Evolutionary conservation across 2,329 filamentous ascomycete species (phyloP), one percentile per base, ranked within the genome.

Genomic region (Trematosphaeria pertusa): DNA sequence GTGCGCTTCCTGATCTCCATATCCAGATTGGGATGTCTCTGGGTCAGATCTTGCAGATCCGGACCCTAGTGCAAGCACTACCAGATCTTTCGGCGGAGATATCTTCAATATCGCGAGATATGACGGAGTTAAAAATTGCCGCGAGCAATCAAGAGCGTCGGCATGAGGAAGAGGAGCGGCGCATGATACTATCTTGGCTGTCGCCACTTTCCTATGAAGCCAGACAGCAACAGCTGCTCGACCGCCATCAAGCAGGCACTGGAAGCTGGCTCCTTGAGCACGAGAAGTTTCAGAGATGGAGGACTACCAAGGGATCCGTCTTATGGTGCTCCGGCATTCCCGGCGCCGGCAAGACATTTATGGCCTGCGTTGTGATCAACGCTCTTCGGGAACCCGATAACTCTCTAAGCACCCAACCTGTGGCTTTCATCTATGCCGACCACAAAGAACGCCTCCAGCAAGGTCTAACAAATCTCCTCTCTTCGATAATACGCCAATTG

Each of bases 331-430:
- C 30, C 10, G 40, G 40, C 12, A 36, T 43, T 12, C 40, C 40
- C n/a, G 40, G 40, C 12, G 40, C 40, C 24, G 40, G 40, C 2
- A 43, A 43, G 19, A 43, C 40, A 14, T 22, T 43, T 10, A 35
- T 43, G 40, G 18, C 40, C 11, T 34, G 30, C 5, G 9, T 43
- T 12, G 40, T 43, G 7, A n/a, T 36, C 14, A 18, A 43, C 6
- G 20, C 3, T n/a, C 24, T 40, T 19, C 32, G 17, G 19, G 5
- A 8, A 12, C 24, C 12, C 10, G 14, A 8, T 17, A 18, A 5
- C 4, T 5, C n/a, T 12, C 8, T 5, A 5, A 11, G 15, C 9
- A 26, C 7, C 4, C 6, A 8, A 4, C 15, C 24, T 11, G 37
- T 40, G 6, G 37, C 26, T 5, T 40, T 40, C 17, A 32, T 40